Percentiles rank a stretch among this genome's conserved stretches.
Evolutionary conservation across 306 rosid species (phyloP).

Genomic region (Glycine tomentella): DNA sequence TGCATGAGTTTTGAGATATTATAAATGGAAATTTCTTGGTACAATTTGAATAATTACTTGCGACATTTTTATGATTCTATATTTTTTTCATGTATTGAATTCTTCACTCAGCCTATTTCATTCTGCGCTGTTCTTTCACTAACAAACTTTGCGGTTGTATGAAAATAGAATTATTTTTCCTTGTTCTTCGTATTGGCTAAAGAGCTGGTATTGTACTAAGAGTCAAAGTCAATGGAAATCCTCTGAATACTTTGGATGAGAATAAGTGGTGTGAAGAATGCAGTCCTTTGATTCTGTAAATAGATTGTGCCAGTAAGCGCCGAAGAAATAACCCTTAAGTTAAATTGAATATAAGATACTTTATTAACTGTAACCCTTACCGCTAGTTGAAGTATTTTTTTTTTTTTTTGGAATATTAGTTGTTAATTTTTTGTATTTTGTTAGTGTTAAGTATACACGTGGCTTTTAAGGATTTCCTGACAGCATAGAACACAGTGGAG

Average conservation of each 20-base stretch:
- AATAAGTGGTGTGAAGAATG: not conserved
- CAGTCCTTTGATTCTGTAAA: not conserved
- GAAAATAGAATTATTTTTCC: not conserved
- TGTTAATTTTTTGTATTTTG: no score
- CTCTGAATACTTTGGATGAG: not conserved
- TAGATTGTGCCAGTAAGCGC: not conserved
- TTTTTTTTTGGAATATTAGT: no score
- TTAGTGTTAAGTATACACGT: not conserved
- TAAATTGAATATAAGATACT: not conserved
- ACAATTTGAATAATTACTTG: not conserved
- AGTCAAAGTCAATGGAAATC: not conserved
- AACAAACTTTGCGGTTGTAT: not conserved
- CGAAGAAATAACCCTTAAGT: not conserved
- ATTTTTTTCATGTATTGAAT: no score
- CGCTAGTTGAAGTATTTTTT: no score
- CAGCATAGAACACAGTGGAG: conserved; percentile 91
- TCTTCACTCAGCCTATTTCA: not conserved
- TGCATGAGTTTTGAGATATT: not conserved
- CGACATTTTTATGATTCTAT: no score
- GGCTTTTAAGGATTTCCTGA: conserved; percentile 58
- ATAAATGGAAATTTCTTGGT: not conserved
- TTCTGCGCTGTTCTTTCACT: not conserved
- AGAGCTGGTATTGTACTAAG: not conserved
- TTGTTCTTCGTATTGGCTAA: not conserved
- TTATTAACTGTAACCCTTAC: not conserved